Evolutionary conservation across 257 asterid species (phyloP).

Genomic region (Paulownia fortunei): DNA sequence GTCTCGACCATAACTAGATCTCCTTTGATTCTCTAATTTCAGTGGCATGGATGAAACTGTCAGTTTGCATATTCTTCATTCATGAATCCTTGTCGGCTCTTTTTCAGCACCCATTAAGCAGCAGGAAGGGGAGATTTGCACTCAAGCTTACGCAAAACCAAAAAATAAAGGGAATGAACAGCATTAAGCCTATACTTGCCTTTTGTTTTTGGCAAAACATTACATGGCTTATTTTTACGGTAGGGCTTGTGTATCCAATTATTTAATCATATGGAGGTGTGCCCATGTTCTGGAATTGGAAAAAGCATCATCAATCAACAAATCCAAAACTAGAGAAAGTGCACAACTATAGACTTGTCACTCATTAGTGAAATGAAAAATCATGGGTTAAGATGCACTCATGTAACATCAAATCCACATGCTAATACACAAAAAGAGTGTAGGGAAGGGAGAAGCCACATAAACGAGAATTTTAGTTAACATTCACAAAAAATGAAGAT

Average conservation of each 20-base stretch:
- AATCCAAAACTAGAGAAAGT: neutral
- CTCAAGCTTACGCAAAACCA: neutral
- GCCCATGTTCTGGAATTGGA: neutral
- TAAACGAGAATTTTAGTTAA: neutral
- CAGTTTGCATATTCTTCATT: neutral
- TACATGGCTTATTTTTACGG: neutral
- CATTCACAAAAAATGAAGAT: neutral
- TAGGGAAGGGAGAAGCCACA: neutral
- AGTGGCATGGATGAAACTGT: neutral
- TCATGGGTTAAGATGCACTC: neutral
- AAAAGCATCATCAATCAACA: slow-evolving; percentile 4
- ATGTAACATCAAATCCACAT: neutral
- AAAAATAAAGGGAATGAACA: neutral
- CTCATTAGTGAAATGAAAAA: neutral
- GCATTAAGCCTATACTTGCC: neutral
- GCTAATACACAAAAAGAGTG: neutral
- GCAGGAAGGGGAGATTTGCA: neutral
- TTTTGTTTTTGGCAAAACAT: neutral
- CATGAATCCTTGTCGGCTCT: neutral
- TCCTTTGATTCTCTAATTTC: neutral
- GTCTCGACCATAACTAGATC: neutral
- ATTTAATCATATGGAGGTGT: neutral
- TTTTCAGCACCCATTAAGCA: neutral
- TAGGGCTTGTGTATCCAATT: neutral
- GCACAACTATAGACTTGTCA: neutral